phyloP scores from a whole-genome alignment of 768 basidiomycete species.

The Albatrellus ellisii region DNA sequence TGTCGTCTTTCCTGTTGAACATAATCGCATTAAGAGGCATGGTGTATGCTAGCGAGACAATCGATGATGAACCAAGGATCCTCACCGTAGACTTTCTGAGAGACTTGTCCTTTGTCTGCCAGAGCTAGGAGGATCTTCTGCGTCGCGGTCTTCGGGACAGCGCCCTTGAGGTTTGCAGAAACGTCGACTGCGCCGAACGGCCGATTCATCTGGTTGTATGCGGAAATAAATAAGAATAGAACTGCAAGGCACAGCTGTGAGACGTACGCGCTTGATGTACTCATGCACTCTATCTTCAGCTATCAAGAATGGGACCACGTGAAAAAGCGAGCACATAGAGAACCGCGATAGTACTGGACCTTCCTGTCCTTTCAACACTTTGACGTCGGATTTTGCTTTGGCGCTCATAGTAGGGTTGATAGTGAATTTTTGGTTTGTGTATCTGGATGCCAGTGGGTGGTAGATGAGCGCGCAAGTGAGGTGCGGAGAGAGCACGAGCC shows the following conservation, averaged over 20 bases:
- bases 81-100: slow-evolving; percentile 73
- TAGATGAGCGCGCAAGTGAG: background rate
- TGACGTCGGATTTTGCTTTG: slow-evolving; percentile 10
- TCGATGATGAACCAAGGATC: background rate
- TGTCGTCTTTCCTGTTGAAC: slow-evolving; percentile 55
- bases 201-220: slow-evolving; percentile 63
- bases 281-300: slow-evolving; percentile 13
- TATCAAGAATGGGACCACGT: background rate
- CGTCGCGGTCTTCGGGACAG: slow-evolving; percentile 69
- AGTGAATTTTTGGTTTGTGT: too few relatives aligned
- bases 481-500: background rate
- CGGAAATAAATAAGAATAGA: background rate
- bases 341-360: slow-evolving; percentile 6
- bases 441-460: background rate
- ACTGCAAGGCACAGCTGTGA: too few relatives aligned
- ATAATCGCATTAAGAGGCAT: background rate
- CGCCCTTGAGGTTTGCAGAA: slow-evolving; percentile 81
- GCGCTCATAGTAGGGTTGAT: slow-evolving; percentile 9
- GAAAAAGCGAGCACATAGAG: background rate
- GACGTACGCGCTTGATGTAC: slow-evolving; percentile 12
- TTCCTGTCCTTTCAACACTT: slow-evolving; percentile 12
- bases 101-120: slow-evolving; percentile 75
- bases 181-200: slow-evolving; percentile 90
- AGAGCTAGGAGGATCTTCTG: slow-evolving; percentile 75
- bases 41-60: slow-evolving; percentile 1